Conservation (phyloP, 129 eudicot genomes). For the Sambucus nigra region DNA sequence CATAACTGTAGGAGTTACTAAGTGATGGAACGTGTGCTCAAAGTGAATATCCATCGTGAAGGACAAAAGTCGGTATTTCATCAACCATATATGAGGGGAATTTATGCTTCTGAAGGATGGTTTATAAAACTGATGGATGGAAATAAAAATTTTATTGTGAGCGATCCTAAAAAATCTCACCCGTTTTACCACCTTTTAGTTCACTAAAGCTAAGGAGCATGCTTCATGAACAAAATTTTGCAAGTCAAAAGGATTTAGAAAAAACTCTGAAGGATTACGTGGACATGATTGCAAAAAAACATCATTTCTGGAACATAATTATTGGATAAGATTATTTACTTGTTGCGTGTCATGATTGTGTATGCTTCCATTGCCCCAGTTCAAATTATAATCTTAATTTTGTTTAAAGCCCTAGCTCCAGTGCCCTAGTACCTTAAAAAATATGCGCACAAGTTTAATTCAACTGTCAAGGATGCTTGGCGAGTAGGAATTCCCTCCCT, state of each 20-base stretch:
- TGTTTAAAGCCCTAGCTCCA: no score
- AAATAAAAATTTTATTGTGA: slow-evolving; percentile 43
- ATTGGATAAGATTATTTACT: slow-evolving; percentile 73
- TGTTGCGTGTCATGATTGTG: slow-evolving; percentile 95
- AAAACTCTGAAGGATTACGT: slow-evolving; percentile 38
- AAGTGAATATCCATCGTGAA: slow-evolving; percentile 60
- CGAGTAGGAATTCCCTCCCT: no score
- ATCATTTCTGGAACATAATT: slow-evolving; percentile 68
- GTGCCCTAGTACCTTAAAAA: no score
- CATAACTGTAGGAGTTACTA: slow-evolving; percentile 55
- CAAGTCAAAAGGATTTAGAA: slow-evolving; percentile 34
- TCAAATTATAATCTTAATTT: neutral
- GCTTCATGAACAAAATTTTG: slow-evolving; percentile 20
- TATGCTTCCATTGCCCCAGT: slow-evolving; percentile 19
- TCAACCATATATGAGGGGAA: slow-evolving; percentile 53
- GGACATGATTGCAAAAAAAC: slow-evolving; percentile 31
- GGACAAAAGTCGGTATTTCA: slow-evolving; percentile 77
- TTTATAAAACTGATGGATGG: slow-evolving; percentile 72
- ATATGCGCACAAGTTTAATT: no score
- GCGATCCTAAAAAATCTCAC: slow-evolving; percentile 68
- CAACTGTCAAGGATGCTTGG: no score
- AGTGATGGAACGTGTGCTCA: slow-evolving; percentile 56
- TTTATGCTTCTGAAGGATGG: slow-evolving; percentile 93
- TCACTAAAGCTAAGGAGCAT: slow-evolving; percentile 41
- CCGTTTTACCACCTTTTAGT: slow-evolving; percentile 70